Conservation (phyloP, 805 yeast species). For the Lipomyces japonicus region DNA sequence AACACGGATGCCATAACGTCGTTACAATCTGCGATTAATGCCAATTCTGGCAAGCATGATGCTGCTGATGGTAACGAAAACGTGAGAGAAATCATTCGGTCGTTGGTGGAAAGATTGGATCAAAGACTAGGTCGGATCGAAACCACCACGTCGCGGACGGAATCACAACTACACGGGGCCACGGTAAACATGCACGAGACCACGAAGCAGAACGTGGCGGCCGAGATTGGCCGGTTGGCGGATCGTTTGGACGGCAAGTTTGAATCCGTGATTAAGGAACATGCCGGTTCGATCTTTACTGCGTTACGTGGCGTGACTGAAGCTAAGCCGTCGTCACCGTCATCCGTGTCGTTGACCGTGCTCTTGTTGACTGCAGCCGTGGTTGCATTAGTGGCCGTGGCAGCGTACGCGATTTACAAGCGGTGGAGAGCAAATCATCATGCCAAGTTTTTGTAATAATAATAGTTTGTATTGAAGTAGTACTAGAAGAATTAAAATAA, state of each 20-base stretch:
- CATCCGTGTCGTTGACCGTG: constrained; percentile 32
- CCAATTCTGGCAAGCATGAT: constrained; percentile 10
- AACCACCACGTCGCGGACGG: constrained; percentile 16
- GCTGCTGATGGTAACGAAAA: constrained; percentile 22
- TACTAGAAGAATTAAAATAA: background rate
- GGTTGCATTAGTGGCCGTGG: constrained; percentile 32
- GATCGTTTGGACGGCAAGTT: constrained; percentile 18
- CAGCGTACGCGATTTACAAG: constrained; percentile 35
- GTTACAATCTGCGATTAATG: background rate
- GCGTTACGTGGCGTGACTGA: constrained; percentile 31
- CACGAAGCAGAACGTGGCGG: constrained; percentile 23
- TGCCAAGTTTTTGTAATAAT: constrained; percentile 21
- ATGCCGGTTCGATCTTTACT: constrained; percentile 32
- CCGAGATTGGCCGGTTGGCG: constrained; percentile 21
- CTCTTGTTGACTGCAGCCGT: constrained; percentile 29
- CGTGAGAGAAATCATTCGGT: constrained; percentile 15
- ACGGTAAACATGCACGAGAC: constrained; percentile 25
- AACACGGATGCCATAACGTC: background rate
- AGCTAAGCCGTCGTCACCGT: constrained; percentile 32
- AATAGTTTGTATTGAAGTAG: background rate
- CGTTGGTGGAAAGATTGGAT: constrained; percentile 22
- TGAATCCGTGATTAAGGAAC: constrained; percentile 31
- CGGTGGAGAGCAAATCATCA: constrained; percentile 24
- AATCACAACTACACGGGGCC: constrained; percentile 29
- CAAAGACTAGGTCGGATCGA: constrained; percentile 26